phyloP scores from a whole-genome alignment of 139 green algal genomes.

The Raphidocelis subcapitata region DNA sequence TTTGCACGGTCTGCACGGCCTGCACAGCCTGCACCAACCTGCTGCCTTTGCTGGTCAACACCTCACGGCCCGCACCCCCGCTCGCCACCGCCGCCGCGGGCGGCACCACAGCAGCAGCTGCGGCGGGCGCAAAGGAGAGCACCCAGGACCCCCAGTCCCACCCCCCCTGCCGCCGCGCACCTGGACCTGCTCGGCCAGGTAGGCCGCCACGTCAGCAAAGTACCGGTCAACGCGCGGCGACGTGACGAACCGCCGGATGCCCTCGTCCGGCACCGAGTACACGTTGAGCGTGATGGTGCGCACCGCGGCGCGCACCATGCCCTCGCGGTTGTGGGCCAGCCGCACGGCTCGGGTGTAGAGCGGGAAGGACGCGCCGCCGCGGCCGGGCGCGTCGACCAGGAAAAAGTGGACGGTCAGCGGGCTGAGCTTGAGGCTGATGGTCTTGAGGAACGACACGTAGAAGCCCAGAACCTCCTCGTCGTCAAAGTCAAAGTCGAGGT shows the following conservation, averaged over 20 bases:
- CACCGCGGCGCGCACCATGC: conserved; percentile 95
- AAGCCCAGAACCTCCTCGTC: conserved; percentile 97
- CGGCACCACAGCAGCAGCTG: no score
- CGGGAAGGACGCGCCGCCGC: conserved; percentile 59
- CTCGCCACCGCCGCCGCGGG: no score
- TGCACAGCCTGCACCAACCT: conserved; percentile 22
- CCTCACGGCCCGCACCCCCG: no score
- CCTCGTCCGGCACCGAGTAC: conserved; percentile 77
- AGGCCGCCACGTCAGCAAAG: conserved; percentile 63
- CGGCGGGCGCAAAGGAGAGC: no score
- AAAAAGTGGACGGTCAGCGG: conserved; percentile 92
- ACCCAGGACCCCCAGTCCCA: no score
- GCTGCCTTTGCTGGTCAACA: no score
- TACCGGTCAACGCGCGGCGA: conserved; percentile 53
- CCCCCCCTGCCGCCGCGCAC: conserved; percentile 48
- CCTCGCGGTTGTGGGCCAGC: conserved; percentile 83
- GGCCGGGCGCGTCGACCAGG: conserved; percentile 48
- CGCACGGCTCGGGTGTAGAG: conserved; percentile 92
- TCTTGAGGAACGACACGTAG: conserved; percentile 98
- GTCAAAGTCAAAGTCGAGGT: conserved; percentile 96
- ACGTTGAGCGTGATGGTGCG: conserved; percentile 95
- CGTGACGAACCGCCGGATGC: conserved; percentile 71
- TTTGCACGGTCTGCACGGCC: no score
- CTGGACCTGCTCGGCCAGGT: conserved; percentile 73
- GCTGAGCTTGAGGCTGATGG: conserved; percentile 93